A percentile compares a stretch with the other conserved stretches of the same genome.
These are phyloP conservation scores for Venturia oleaginea DNA, from an alignment of 2,329 filamentous ascomycete genomes.

Conservation along the genomic window DNA sequence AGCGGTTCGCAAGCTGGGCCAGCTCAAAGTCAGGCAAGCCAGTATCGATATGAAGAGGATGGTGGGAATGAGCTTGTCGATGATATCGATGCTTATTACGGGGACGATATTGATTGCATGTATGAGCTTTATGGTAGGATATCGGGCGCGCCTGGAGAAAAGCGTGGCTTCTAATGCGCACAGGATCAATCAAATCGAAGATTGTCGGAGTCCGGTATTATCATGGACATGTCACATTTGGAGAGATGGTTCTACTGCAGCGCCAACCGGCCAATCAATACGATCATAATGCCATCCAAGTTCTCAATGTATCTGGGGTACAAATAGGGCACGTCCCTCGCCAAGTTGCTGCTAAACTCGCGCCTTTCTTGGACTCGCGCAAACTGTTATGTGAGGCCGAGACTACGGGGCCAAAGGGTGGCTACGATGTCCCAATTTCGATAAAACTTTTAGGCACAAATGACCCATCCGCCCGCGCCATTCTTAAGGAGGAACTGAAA, in stretches of 20 bases:
- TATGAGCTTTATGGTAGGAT: slow-evolving; percentile 8
- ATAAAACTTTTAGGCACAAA: slow-evolving; percentile 61
- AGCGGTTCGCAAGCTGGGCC: background rate
- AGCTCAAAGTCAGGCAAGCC: slow-evolving; percentile 7
- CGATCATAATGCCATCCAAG: slow-evolving; percentile 66
- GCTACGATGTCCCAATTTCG: slow-evolving; percentile 63
- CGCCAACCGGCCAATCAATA: slow-evolving; percentile 62
- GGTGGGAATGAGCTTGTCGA: slow-evolving; percentile 10
- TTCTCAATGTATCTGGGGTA: slow-evolving; percentile 63
- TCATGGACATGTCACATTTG: slow-evolving; percentile 26
- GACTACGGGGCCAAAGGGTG: slow-evolving; percentile 56
- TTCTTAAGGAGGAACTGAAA: slow-evolving; percentile 49
- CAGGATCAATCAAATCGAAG: slow-evolving; percentile 27
- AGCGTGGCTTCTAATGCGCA: background rate
- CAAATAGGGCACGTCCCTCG: slow-evolving; percentile 72
- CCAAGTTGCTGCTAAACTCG: slow-evolving; percentile 58
- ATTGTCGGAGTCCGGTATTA: slow-evolving; percentile 48
- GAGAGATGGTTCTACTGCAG: slow-evolving; percentile 26
- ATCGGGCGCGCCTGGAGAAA: background rate
- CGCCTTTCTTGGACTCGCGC: slow-evolving; percentile 50
- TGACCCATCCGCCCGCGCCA: slow-evolving; percentile 30
- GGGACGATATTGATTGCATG: background rate
- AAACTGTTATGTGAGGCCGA: slow-evolving; percentile 56
- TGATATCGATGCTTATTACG: background rate
- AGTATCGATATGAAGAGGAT: slow-evolving; percentile 9